Evolutionary conservation across 805 yeast genomes (phyloP).

Genomic region (Maudiozyma pseudohumilis): DNA sequence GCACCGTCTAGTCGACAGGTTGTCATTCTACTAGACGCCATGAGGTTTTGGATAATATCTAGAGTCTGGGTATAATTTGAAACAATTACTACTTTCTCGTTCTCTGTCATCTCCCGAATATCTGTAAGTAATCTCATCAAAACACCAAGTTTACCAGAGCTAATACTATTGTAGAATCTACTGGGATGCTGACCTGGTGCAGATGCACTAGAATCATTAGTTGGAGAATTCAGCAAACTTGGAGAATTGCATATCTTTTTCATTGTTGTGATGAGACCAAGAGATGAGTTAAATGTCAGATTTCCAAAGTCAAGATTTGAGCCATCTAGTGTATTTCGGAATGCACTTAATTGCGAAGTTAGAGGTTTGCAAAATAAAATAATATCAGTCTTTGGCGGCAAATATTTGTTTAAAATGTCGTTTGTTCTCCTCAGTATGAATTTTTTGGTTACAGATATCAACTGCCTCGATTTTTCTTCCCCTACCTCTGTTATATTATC

Average conservation of each 20-base stretch:
- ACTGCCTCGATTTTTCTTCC: constrained; percentile 47
- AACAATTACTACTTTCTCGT: constrained; percentile 75
- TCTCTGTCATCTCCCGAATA: constrained; percentile 31
- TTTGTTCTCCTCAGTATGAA: constrained; percentile 71
- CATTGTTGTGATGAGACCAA: constrained; percentile 62
- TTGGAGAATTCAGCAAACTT: constrained; percentile 34
- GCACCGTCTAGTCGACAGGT: constrained; percentile 74
- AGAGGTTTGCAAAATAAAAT: constrained; percentile 76
- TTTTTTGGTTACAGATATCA: constrained; percentile 51
- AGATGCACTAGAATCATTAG: background rate
- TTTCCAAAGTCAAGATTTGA: constrained; percentile 22
- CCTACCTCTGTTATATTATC: constrained; percentile 45
- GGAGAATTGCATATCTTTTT: constrained; percentile 84
- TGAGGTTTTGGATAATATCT: constrained; percentile 56
- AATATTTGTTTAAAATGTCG: constrained; percentile 42
- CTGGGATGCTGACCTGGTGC: constrained; percentile 33
- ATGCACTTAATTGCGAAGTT: constrained; percentile 43
- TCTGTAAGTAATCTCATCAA: constrained; percentile 47
- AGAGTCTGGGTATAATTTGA: constrained; percentile 84
- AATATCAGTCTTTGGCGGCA: constrained; percentile 68
- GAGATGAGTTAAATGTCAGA: constrained; percentile 34
- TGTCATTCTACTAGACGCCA: constrained; percentile 39
- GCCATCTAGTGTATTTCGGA: constrained; percentile 36
- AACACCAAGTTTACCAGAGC: constrained; percentile 56
- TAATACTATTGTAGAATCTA: constrained; percentile 7